Base-by-base conservation (phyloP, 2,329 filamentous ascomycete species). In the Elsinoe fawcettii region DNA sequence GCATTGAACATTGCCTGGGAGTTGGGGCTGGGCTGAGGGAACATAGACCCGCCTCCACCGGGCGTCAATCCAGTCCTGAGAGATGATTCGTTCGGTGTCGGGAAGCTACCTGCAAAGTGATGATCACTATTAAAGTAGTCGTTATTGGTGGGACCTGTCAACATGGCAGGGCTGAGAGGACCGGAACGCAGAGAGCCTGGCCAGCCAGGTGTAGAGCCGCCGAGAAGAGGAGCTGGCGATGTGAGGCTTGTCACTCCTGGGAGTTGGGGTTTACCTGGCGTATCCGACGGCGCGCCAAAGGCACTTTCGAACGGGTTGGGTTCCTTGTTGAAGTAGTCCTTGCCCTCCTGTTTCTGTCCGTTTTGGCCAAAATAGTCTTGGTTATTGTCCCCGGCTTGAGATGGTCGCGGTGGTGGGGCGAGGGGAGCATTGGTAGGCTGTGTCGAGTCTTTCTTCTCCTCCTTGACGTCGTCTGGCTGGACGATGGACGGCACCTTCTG, bases 301-400 rank as follows among this genome's bases (percentile, higher is more conserved):
- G 92, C 96, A 73, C 93, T 89, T 71, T 97, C 93, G 67, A 99
- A 97, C 7, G 93, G 92, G 73, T 99, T 97, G 60, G 90, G 90
- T 76, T 97, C 93, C 70, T 87, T 81, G 65, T 82, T 85, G 69
- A 90, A 75, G 60, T 77, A 74, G 59, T 71, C 75, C n/a, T 61
- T 67, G 30, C 53, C 71, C 67, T 47, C 63, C 72, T 43, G 53
- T 34, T 55, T 55, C 53, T 43, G 39, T 55, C 53, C 53, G 53
- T 55, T 55, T 55, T 55, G 53, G 62, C 73, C 75, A 67, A 80
- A 80, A 66, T 80, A 79, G 64, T 79, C 77, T 56, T 71, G 71
- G 49, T 74, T 74, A 47, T 75, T 73, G 61, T 66, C 63, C 55
- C 65, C 63, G 43, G 61, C 63, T 58, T 70, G 69, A n/a, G 59